phyloP scores from a whole-genome alignment of 768 basidiomycete species.

The Suillus bovinus region DNA sequence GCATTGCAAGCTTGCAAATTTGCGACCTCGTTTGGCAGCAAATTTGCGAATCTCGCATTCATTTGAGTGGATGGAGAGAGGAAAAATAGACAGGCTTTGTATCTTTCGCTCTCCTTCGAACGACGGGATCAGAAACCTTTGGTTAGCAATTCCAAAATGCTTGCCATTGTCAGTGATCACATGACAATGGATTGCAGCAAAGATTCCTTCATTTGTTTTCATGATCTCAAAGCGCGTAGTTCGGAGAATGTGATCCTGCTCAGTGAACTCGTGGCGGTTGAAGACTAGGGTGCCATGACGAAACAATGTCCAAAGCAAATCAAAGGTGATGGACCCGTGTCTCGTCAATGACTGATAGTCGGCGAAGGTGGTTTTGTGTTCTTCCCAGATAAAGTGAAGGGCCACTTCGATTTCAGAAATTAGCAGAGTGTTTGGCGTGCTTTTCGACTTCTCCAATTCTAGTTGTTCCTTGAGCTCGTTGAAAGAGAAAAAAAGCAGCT shows the following conservation, averaged over 20 bases:
- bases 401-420: not conserved
- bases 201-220: too few relatives aligned
- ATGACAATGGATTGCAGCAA: too few relatives aligned
- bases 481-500: not conserved
- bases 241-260: not conserved
- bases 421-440: not conserved
- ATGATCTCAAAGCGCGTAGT: too few relatives aligned
- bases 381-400: not conserved
- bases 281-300: not conserved
- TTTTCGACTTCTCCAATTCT: not conserved
- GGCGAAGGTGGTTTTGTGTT: not conserved
- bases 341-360: not conserved
- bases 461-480: not conserved
- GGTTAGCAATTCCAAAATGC: too few relatives aligned
- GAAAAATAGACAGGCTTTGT: too few relatives aligned
- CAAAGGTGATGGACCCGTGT: not conserved
- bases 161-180: too few relatives aligned
- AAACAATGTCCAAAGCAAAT: not conserved
- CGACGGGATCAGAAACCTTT: too few relatives aligned
- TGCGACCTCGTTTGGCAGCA: too few relatives aligned
- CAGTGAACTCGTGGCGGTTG: not conserved
- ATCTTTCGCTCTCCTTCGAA: too few relatives aligned
- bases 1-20: too few relatives aligned
- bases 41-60: too few relatives aligned
- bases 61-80: too few relatives aligned